Evolutionary conservation across 345 rosid genomes (phyloP), one percentile per base, ranked within the genome.

Genomic region (Citrus maxima): DNA sequence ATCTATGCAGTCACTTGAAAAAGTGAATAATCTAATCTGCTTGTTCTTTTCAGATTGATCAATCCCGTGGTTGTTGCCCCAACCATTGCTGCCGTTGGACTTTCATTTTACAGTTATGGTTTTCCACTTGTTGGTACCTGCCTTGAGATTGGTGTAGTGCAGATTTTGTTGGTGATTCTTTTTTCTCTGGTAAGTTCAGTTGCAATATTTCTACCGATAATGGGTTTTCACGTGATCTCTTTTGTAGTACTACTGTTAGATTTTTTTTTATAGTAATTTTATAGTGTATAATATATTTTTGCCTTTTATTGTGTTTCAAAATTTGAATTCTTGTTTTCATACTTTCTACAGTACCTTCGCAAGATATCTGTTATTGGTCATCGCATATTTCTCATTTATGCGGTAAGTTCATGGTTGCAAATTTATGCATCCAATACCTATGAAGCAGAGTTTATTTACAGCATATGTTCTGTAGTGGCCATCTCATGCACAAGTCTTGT

Each of bases 61-160:
- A 96, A 96, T 86, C 99, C 99, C 10, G 99, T 96, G 71, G 99
- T 94, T 77, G 97, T 96, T 73, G 94, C 99, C 83, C 99, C 99
- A 62, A 96, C 99, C 13, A 85, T 96, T 83, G 99, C 99, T 79
- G 99, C 99, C 42, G 95, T 96, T 79, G 99, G 99, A 66, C 94
- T 96, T 84, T 92, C 98, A 0, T 96, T 96, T 80, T 95, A 89
- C 84, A 91, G 97, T 79, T 93, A 93, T 73, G 99, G 99, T 79
- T 95, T 95, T 81, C 95, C 97, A 59, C 85, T 88, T 61, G 99
- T 88, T 81, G 98, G 99, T 59, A 89, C 86, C 77, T 95, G 99
- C 84, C 86, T 95, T 42, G 99, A 95, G 90, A 90, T 93, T 51
- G 98, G 99, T 51, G 89, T 80, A 2, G 85, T 90, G 83, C 98